Evolutionary conservation across 2,329 filamentous ascomycete species (phyloP).

Genomic region (Leptographium radiaticola): DNA sequence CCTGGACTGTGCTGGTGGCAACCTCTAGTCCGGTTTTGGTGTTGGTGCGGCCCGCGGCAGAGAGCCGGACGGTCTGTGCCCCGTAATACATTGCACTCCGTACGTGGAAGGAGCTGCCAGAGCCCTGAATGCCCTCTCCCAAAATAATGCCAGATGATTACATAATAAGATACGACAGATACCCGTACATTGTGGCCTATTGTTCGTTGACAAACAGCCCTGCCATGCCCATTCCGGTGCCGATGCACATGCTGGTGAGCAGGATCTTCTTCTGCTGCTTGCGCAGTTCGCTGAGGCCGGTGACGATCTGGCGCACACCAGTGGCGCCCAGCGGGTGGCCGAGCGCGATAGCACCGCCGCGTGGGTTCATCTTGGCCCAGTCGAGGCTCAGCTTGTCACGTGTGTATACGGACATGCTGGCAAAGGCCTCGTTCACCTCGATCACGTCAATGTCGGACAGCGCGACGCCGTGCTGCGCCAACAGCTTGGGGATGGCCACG

Average conservation of each 20-base stretch:
- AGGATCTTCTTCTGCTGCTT: slow-evolving; percentile 81
- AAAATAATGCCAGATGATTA: no score
- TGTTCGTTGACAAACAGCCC: slow-evolving; percentile 34
- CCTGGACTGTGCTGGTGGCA: background rate
- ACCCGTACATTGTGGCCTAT: background rate
- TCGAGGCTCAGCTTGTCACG: slow-evolving; percentile 58
- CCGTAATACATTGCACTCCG: no score
- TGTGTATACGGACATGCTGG: slow-evolving; percentile 95
- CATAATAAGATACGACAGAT: no score
- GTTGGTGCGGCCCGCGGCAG: background rate
- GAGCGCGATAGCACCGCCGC: slow-evolving; percentile 71
- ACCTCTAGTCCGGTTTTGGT: background rate
- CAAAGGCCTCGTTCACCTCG: slow-evolving; percentile 96
- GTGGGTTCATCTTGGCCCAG: slow-evolving; percentile 65
- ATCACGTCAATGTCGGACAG: slow-evolving; percentile 77
- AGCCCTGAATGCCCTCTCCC: no score
- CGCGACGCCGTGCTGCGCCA: slow-evolving; percentile 63
- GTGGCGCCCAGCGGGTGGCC: slow-evolving; percentile 61
- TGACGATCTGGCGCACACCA: slow-evolving; percentile 72
- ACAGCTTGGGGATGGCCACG: slow-evolving; percentile 66
- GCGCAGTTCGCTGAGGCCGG: slow-evolving; percentile 73
- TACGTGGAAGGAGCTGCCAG: no score
- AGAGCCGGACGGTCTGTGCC: no score
- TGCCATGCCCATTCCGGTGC: slow-evolving; percentile 57
- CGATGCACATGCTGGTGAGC: slow-evolving; percentile 81